Conservation (phyloP, 306 rosid species). For the Acacia crassicarpa region DNA sequence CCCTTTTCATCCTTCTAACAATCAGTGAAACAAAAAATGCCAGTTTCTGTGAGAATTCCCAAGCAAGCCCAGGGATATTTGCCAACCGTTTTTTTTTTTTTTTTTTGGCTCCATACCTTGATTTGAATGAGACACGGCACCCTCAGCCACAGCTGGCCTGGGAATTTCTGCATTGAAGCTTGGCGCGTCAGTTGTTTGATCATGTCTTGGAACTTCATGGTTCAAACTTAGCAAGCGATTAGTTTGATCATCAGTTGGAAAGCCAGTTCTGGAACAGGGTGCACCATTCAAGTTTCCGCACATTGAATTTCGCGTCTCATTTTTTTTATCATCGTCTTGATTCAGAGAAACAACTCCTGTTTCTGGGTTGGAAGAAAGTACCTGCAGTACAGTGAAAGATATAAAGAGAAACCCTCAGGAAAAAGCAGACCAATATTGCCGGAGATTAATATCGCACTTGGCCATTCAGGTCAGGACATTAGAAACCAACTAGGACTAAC, state of each 20-base stretch:
- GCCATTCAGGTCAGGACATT: not conserved
- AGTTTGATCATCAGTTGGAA: constrained; percentile 31
- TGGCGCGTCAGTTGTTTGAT: constrained; percentile 31
- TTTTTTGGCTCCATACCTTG: constrained; percentile 55
- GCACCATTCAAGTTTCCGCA: constrained; percentile 33
- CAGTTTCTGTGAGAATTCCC: not conserved
- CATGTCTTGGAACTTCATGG: constrained; percentile 40
- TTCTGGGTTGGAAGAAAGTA: constrained; percentile 38
- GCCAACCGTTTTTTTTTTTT: not conserved
- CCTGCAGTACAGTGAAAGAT: constrained; percentile 48
- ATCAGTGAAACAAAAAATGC: not conserved
- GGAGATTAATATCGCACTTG: not conserved
- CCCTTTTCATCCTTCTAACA: constrained; percentile 9
- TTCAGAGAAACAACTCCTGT: constrained; percentile 45
- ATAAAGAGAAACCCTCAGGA: constrained; percentile 8
- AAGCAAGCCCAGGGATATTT: not conserved
- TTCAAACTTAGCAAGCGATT: constrained; percentile 28
- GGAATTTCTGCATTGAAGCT: constrained; percentile 39
- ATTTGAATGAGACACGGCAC: constrained; percentile 39
- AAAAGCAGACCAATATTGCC: constrained; percentile 11
- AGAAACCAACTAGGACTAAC: constrained; percentile 11
- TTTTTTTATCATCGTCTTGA: constrained; percentile 35
- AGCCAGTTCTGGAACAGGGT: constrained; percentile 35
- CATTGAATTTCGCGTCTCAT: constrained; percentile 32
- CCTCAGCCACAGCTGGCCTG: constrained; percentile 42